Evolutionary conservation across 23 red algal species (phyloP), one percentile per base, ranked within the genome.

Genomic region (Agarophyton chilense): DNA sequence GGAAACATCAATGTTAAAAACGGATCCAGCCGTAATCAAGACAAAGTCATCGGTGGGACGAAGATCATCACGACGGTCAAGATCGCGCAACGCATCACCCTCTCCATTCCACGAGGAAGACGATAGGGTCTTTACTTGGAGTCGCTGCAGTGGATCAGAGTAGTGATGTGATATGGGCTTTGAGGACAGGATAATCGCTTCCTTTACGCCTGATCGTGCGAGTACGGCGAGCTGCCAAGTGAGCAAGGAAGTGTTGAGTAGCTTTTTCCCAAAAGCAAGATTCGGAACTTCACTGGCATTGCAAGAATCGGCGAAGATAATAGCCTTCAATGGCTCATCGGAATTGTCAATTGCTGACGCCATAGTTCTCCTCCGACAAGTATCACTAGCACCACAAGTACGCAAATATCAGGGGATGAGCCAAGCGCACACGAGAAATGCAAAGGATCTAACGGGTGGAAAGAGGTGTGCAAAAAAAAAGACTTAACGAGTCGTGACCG

Each of bases 31-130:
- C 21, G 46, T 44, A 18, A 97, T 77, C 10, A 97, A 47, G 26
- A 97, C 58, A 66, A 97, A 97, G 58, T 97, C 95, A 60, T 88
- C 72, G 22, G 50, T 67, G 6, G 95, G 95, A 63, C 95, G 78
- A 17, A 87, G 46, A 57, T 90, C 68, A 22, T 93, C 95, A n/a
- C 81, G 85, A 43, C 46, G 22, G 25, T 97, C 95, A 47, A 97
- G 49, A 51, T 97, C 90, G 22, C 83, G 29, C 63, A 89, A 60
- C 17, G 79, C 89, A 46, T 97, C 90, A 41, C 79, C 91, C 40
- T 87, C 78, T 12, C 66, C 77, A 49, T 46, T 70, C 83, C 83
- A 93, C 34, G 50, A 63, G 21, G 64, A 70, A 26, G 57, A 83
- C 64, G 41, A 81, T 13, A 81, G 41, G 31, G 47, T 68, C 6